These are phyloP conservation scores for Trichoderma asperelloides DNA, from an alignment of 495 filamentous ascomycete species.

Conservation along the genomic window DNA sequence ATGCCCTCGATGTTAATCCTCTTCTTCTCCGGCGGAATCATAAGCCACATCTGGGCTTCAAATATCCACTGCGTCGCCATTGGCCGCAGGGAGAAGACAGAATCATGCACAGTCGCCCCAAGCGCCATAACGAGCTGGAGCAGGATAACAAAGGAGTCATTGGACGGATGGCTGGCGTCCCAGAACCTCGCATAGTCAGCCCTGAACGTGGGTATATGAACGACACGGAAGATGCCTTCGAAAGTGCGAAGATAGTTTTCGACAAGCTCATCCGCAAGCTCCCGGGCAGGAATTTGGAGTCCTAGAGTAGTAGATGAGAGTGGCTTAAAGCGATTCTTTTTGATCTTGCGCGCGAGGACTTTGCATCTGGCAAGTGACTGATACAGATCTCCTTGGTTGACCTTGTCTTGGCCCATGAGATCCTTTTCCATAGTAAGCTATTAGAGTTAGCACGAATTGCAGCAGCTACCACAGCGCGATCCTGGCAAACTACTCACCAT, in stretches of 20 bases:
- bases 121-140: conserved; percentile 58
- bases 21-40: conserved; percentile 42
- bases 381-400: conserved; percentile 29
- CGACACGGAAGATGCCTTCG: conserved; percentile 45
- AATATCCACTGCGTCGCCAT: conserved; percentile 53
- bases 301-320: conserved; percentile 23
- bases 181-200: conserved; percentile 39
- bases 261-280: conserved; percentile 39
- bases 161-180: conserved; percentile 19
- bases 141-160: conserved; percentile 43
- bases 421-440: background rate
- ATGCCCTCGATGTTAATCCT: conserved; percentile 46
- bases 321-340: conserved; percentile 26
- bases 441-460: background rate
- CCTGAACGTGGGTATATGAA: conserved; percentile 43
- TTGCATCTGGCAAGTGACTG: conserved; percentile 37
- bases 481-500: conserved; percentile 39
- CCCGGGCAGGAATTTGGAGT: conserved; percentile 24
- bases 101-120: conserved; percentile 48
- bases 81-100: conserved; percentile 34
- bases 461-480: conserved; percentile 10
- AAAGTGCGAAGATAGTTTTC: conserved; percentile 42
- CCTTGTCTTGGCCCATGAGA: conserved; percentile 13
- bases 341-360: conserved; percentile 35
- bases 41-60: conserved; percentile 54